Base-by-base conservation (phyloP, 2,329 filamentous ascomycete species). In the Ophiocordyceps robertsii region DNA sequence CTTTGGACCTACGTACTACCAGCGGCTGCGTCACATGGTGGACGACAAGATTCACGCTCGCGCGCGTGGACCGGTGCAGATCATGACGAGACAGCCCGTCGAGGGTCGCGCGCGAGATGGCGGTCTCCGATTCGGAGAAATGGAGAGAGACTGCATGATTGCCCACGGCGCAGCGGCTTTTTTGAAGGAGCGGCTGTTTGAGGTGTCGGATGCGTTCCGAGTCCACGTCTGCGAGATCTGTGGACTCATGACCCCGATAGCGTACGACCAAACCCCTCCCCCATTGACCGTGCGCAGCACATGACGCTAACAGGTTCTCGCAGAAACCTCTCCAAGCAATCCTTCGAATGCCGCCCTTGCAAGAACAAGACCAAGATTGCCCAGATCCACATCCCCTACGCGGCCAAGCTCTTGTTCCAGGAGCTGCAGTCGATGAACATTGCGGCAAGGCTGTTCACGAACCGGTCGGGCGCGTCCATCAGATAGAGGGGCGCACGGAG, bases 141-240 rank as follows among this genome's bases (percentile, higher is more conserved):
- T 98, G 92, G 93, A 98, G 67, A 90, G 93, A 69, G 93, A 98
- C 77, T 98, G 92, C 63, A 98, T 98, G 92, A 98, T 98, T 70
- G 88, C 93, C n/a, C 93, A 98, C 62, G 92, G 92, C 60, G 92
- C 93, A 4, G 90, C 87, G 43, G 83, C 89, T 2, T 98, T 98
- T 75, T 68, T 98, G 58, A 98, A 98, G 69, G 92, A 98, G 71
- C 80, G 92, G 56, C 68, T 98, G 45, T 95, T 98, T 56, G 90
- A 96, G 61, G 92, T 98, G 40, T 95, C 87, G 42, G 92, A 98
- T 68, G 90, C 92, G 32, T 98, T 96, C 75, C 77, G 89, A 63
- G 92, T 98, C 46, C 92, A 98, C 65, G 84, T 98, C 56, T 98
- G 92, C 68, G 92, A 98, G 66, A 93, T 96, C 56, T 98, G 92